Base-by-base conservation (phyloP, 352 stramenopile genomes). In the Globisporangium paddicum region DNA sequence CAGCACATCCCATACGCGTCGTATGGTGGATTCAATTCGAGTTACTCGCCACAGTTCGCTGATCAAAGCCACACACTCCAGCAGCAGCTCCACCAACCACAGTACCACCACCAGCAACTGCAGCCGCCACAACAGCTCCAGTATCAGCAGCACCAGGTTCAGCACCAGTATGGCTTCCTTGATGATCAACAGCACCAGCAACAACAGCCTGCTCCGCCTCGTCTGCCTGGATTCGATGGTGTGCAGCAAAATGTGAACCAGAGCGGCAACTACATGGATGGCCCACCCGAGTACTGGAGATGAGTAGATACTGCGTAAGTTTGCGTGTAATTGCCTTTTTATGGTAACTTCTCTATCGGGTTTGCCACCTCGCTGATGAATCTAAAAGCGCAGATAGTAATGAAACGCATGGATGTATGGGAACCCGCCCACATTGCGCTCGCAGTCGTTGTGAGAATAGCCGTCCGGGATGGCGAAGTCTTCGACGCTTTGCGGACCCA, bases 331-430 rank as follows among this genome's bases (percentile, higher is more conserved):
- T 58, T 37, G 51, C 44, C 32, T 58, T n/a, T 35, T 46, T 14
- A 16, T 30, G 2, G 26, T 45, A 45, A 11, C 25, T 44, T 50
- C 49, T 63, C 18, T 35, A 32, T 19, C 50, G 11, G 32, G 28
- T 46, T 57, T 38, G 21, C 19, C 57, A 5, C 40, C 23, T 42
- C 21, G 6, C 13, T 41, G 35, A 18, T 42, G 50, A 5, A n/a
- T 21, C 65, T 73, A 89, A 50, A 87, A 89, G 18, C 77, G 68
- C 35, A 89, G 62, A 30, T 89, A 87, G 64, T 92, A 72, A 56
- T 92, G 74, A 60, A 89, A 92, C 11, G 71, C 72, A 60, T 92
- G 82, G 51, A 92, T 89, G 57, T 89, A 90, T 30, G 80, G 75
- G 58, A 92, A 89, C n/a, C 78, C 77, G 32, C 68, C 69, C 19